Percentiles rank a stretch among this genome's conserved stretches.
phyloP scores from a whole-genome alignment of 1,139 yeast genomes.

The Yamadazyma mexicana region DNA sequence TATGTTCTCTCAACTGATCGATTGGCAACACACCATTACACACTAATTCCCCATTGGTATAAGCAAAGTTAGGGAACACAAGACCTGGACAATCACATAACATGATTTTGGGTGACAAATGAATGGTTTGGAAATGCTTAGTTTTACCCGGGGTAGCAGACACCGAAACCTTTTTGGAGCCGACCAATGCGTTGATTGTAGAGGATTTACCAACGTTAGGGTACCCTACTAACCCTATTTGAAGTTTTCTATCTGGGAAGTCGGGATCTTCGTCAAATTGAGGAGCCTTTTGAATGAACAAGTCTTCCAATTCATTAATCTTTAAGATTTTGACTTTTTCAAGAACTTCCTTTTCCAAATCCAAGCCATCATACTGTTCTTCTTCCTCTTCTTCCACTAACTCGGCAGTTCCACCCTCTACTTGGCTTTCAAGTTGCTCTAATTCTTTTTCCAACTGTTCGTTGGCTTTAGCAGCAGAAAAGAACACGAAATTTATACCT shows the following conservation, averaged over 20 bases:
- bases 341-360: slow-evolving; percentile 19
- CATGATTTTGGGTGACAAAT: slow-evolving; percentile 76
- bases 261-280: slow-evolving; percentile 54
- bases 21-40: slow-evolving; percentile 98
- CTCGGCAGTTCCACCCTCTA: slow-evolving; percentile 9
- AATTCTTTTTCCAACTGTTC: slow-evolving; percentile 62
- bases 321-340: slow-evolving; percentile 69
- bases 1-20: slow-evolving; percentile 90
- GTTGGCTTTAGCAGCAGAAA: slow-evolving; percentile 87
- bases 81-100: slow-evolving; percentile 99
- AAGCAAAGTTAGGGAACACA: slow-evolving; percentile 97
- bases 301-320: slow-evolving; percentile 79
- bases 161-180: slow-evolving; percentile 94
- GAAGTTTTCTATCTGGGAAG: slow-evolving; percentile 63
- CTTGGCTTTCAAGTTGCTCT: slow-evolving; percentile 30
- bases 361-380: slow-evolving; percentile 13
- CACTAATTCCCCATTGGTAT: slow-evolving; percentile 93
- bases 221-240: slow-evolving; percentile 95
- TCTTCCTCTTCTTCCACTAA: slow-evolving; percentile 20
- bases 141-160: slow-evolving; percentile 99
- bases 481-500: slow-evolving; percentile 83
- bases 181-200: slow-evolving; percentile 92
- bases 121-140: slow-evolving; percentile 96
- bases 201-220: slow-evolving; percentile 98
- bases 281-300: slow-evolving; percentile 83